Evolutionary conservation across 2,329 filamentous ascomycete species (phyloP).

Genomic region (Clonostachys byssicola): DNA sequence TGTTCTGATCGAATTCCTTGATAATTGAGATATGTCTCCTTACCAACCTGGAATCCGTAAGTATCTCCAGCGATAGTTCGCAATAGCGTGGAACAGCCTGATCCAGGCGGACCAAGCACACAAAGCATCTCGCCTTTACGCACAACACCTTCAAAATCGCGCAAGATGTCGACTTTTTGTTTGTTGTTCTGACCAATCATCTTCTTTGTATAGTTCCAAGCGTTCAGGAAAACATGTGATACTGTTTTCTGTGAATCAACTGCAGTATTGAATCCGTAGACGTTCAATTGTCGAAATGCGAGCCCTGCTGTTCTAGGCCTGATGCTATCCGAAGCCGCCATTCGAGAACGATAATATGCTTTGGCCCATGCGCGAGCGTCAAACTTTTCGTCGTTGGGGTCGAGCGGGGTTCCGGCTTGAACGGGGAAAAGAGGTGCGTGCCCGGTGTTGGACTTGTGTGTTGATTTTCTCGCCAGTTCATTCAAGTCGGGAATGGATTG

Average conservation of each 20-base stretch:
- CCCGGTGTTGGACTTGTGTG: constrained; percentile 7
- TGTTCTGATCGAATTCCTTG: constrained; percentile 51
- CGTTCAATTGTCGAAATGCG: constrained; percentile 35
- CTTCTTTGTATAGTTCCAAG: constrained; percentile 15
- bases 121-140: constrained; percentile 51
- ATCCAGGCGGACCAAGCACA: constrained; percentile 48
- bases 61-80: constrained; percentile 55
- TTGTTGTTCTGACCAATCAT: constrained; percentile 13
- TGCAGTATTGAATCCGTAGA: constrained; percentile 32
- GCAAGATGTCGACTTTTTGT: constrained; percentile 40
- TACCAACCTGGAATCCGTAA: constrained; percentile 56
- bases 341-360: constrained; percentile 25
- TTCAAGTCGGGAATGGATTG: too few relatives aligned
- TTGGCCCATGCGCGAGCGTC: constrained; percentile 55
- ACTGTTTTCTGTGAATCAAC: constrained; percentile 38
- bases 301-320: constrained; percentile 50
- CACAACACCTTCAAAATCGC: constrained; percentile 45
- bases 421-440: constrained; percentile 11
- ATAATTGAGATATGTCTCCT: constrained; percentile 58
- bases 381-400: constrained; percentile 49
- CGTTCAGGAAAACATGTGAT: constrained; percentile 23
- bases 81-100: constrained; percentile 62
- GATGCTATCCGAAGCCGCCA: constrained; percentile 43
- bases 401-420: constrained; percentile 21
- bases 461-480: not conserved